These are phyloP conservation scores for Arxiozyma telluris DNA, from an alignment of 1,139 yeast species.

Conservation along the genomic window DNA sequence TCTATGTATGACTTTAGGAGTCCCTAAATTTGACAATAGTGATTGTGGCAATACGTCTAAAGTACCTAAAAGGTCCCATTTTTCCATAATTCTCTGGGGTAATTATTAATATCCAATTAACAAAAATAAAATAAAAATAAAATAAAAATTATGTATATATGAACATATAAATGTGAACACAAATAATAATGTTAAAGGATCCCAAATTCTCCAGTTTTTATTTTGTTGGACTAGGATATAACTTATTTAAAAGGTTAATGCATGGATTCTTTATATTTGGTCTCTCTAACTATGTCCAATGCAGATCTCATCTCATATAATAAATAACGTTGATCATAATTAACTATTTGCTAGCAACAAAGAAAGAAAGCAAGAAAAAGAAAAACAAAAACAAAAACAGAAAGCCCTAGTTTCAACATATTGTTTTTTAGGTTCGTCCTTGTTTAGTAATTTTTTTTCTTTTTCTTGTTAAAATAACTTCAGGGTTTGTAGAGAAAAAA, in stretches of 20 bases:
- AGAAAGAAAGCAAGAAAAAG: neutral
- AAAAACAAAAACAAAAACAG: too few relatives aligned
- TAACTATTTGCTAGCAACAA: neutral
- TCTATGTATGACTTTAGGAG: conserved; percentile 6
- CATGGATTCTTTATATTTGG: neutral
- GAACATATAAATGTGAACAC: neutral
- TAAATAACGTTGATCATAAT: neutral
- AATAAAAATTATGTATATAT: too few relatives aligned
- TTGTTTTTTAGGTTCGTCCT: too few relatives aligned
- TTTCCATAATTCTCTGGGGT: conserved; percentile 11
- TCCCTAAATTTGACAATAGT: conserved; percentile 4
- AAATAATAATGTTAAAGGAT: neutral
- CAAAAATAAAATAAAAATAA: too few relatives aligned
- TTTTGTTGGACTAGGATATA: too few relatives aligned
- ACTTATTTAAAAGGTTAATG: too few relatives aligned
- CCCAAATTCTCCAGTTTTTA: neutral
- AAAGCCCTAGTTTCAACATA: too few relatives aligned
- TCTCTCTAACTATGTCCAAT: too few relatives aligned
- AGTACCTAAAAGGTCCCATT: conserved; percentile 16
- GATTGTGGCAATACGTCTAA: conserved; percentile 9
- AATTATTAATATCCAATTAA: neutral
- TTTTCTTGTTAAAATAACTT: too few relatives aligned
- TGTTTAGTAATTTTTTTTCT: too few relatives aligned
- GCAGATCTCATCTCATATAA: neutral
- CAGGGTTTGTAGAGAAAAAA: too few relatives aligned